Evolutionary conservation across 768 basidiomycete genomes (phyloP), one percentile per base, ranked within the genome.

Genomic region (Kwoniella europaea): DNA sequence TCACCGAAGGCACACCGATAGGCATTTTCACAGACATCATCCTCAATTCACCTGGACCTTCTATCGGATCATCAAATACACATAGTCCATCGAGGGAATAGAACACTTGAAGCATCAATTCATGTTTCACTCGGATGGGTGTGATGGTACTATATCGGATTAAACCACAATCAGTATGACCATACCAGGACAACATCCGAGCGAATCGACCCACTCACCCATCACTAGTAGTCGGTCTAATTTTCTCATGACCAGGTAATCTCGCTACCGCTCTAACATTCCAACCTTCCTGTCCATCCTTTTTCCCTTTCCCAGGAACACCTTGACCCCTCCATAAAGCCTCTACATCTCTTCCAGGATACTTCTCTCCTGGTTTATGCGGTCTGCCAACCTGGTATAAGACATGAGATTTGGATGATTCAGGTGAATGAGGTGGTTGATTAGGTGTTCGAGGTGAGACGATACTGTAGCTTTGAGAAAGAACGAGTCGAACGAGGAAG

Each of bases 111-210:
- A 83, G 61, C 4, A 62, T 41, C 46, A 82, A 60, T 18, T 78
- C 73, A 59, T 83, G 80, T 6, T 63, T 69, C 29, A 83, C 82
- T 24, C 77, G 62, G 22, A 83, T 81, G 4, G 82, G 82, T n/a
- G 82, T 82, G 60, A 80, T 78, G 1, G 80, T 83, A 1, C 82
- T 83, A 53, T 29, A 10, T 27, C 9, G 4, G 2, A 10, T 1
- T 27, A 2, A 4, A 50, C 18, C 44, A 1, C 10, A 24, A 62
- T n/a, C 35, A 44, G 44, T 12, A 50, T 20, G 41, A 35, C 29
- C 16, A 6, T 2, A 27, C 10, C 4, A n/a, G 57, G 24, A 18
- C 1, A 22, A n/a, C 1, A 41, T 13, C 2, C 55, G 24, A 22
- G 4, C 29, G 57, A 41, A 6, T 7, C 24, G 5, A 18, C 10